A percentile compares a stretch with the other conserved stretches of the same genome.
Evolutionary conservation across 495 filamentous ascomycete species (phyloP).

Genomic region (Paragyromitra xinjiangensis): DNA sequence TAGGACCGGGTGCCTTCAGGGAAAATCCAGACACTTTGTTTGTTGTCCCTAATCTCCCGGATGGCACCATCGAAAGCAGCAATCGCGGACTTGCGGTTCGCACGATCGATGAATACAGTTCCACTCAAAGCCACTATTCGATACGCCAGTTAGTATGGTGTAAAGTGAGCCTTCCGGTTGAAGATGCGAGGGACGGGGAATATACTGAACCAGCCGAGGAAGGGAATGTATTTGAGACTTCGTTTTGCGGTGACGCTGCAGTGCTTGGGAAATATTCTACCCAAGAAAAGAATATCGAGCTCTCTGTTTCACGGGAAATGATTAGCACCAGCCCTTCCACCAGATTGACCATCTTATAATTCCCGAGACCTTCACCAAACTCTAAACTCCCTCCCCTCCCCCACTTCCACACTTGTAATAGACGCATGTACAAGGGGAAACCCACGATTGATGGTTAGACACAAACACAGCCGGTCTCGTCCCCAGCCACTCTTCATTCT

Average conservation of each 20-base stretch:
- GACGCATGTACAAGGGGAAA: constrained; percentile 2
- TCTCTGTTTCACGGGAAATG: constrained; percentile 61
- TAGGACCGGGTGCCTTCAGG: constrained; percentile 95
- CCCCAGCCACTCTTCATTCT: constrained; percentile 69
- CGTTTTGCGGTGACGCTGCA: constrained; percentile 94
- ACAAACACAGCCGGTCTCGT: constrained; percentile 88
- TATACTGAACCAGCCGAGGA: constrained; percentile 89
- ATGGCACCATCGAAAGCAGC: constrained; percentile 85
- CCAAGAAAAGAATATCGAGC: constrained; percentile 91
- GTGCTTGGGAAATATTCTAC: constrained; percentile 80
- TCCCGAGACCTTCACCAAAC: background rate
- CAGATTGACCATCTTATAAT: constrained; percentile 1
- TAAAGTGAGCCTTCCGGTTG: background rate
- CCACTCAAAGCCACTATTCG: constrained; percentile 75
- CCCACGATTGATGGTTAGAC: constrained; percentile 83
- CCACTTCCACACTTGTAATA: background rate
- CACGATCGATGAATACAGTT: constrained; percentile 93
- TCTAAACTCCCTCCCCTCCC: background rate
- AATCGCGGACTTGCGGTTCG: constrained; percentile 80
- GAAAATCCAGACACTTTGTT: constrained; percentile 92
- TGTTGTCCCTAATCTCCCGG: constrained; percentile 74
- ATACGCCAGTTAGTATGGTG: constrained; percentile 39
- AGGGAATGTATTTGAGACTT: constrained; percentile 78
- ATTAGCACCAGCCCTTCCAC: background rate
- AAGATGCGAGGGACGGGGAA: constrained; percentile 48